phyloP scores from a whole-genome alignment of 345 rosid species.

The Garcia nutans region DNA sequence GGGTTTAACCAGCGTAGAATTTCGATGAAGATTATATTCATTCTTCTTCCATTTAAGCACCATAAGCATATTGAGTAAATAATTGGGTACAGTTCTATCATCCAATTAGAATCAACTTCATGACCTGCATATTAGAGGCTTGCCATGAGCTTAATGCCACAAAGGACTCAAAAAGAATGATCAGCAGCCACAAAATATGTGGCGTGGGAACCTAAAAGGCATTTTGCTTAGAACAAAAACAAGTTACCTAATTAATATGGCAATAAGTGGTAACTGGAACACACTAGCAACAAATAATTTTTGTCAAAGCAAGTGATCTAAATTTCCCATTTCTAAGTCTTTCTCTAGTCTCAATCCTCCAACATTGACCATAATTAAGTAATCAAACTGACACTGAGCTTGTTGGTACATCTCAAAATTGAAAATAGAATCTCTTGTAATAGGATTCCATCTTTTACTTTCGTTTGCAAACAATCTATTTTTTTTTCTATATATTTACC shows the following conservation, averaged over 20 bases:
- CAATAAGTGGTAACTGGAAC: not conserved
- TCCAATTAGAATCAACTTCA: no score
- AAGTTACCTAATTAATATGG: not conserved
- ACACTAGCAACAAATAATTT: not conserved
- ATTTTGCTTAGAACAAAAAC: not conserved
- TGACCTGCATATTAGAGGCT: no score
- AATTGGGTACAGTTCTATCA: no score
- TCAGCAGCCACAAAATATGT: not conserved
- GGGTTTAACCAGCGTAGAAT: not conserved
- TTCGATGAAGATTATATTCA: not conserved
- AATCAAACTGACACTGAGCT: no score
- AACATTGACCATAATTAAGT: not conserved
- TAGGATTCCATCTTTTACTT: no score
- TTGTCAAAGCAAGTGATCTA: not conserved
- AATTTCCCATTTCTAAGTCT: not conserved
- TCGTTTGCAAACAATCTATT: no score
- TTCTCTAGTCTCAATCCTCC: not conserved
- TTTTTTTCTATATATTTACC: no score
- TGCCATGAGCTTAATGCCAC: no score
- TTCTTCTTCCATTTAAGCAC: not conserved
- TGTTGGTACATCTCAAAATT: no score
- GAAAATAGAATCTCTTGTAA: no score
- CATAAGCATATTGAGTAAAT: not conserved
- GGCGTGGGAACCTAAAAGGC: not conserved
- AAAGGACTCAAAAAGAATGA: no score